A percentile compares a stretch with the other conserved stretches of the same genome.
These are phyloP conservation scores for Barnettozyma sucrosica DNA, from an alignment of 805 yeast species.

Conservation along the genomic window DNA sequence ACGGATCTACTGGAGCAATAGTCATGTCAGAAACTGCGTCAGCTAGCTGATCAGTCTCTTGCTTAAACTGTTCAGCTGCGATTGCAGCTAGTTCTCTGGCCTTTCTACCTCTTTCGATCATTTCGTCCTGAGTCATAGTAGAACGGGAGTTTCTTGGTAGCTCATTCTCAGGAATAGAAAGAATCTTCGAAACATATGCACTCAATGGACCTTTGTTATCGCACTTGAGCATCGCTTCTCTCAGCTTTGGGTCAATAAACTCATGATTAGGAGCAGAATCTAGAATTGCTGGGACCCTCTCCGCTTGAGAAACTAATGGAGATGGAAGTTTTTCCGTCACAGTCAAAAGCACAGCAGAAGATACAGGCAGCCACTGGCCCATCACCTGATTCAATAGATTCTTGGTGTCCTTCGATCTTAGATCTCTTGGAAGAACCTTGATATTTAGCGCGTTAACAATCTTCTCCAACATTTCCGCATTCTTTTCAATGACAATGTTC, in stretches of 20 bases:
- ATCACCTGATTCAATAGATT: slow-evolving; percentile 58
- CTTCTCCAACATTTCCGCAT: slow-evolving; percentile 67
- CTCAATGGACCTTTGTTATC: slow-evolving; percentile 57
- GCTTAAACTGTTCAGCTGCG: slow-evolving; percentile 55
- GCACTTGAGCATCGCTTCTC: slow-evolving; percentile 58
- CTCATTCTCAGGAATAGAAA: slow-evolving; percentile 79
- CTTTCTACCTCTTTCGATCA: slow-evolving; percentile 52
- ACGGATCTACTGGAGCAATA: slow-evolving; percentile 30
- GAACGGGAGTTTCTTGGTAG: slow-evolving; percentile 51
- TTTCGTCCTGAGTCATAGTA: slow-evolving; percentile 45
- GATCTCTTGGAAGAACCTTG: slow-evolving; percentile 66
- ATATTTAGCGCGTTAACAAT: slow-evolving; percentile 67
- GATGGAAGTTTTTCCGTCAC: slow-evolving; percentile 84
- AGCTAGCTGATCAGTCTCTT: slow-evolving; percentile 13
- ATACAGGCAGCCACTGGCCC: slow-evolving; percentile 93
- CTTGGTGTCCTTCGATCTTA: slow-evolving; percentile 72
- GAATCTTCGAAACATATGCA: slow-evolving; percentile 85
- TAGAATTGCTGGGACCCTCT: slow-evolving; percentile 63
- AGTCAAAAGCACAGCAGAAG: slow-evolving; percentile 76
- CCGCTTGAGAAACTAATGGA: slow-evolving; percentile 69
- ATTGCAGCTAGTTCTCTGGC: slow-evolving; percentile 65
- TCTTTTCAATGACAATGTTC: slow-evolving; percentile 55
- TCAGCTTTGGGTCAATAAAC: slow-evolving; percentile 42
- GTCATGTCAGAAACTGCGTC: slow-evolving; percentile 15
- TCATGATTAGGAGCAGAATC: slow-evolving; percentile 49